These are phyloP conservation scores for Saccharomycopsis fermentans DNA, from an alignment of 805 yeast species.

Conservation along the genomic window DNA sequence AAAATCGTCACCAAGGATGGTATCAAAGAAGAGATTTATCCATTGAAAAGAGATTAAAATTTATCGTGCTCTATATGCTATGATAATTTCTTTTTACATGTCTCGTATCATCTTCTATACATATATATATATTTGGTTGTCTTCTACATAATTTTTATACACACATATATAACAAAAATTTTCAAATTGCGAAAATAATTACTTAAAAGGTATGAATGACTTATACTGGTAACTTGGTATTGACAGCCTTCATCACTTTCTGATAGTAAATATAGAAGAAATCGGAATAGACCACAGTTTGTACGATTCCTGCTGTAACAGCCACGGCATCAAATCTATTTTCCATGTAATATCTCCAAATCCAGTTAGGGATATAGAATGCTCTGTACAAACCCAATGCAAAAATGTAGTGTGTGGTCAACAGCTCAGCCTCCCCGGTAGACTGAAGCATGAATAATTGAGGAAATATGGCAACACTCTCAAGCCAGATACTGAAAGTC, in stretches of 20 bases:
- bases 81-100: neutral
- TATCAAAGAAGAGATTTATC: slow-evolving; percentile 69
- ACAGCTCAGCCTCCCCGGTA: slow-evolving; percentile 76
- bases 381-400: slow-evolving; percentile 88
- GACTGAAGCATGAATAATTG: slow-evolving; percentile 85
- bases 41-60: slow-evolving; percentile 73
- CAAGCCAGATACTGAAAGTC: slow-evolving; percentile 91
- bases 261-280: slow-evolving; percentile 88
- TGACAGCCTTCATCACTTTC: slow-evolving; percentile 68
- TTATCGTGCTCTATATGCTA: neutral
- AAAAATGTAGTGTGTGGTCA: slow-evolving; percentile 88
- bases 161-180: neutral
- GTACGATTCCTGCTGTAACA: slow-evolving; percentile 70
- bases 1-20: slow-evolving; percentile 91
- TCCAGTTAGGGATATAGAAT: slow-evolving; percentile 89
- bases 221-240: slow-evolving; percentile 57
- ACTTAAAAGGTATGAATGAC: neutral
- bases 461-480: slow-evolving; percentile 84
- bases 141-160: neutral
- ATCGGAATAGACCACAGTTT: slow-evolving; percentile 84
- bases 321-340: slow-evolving; percentile 59
- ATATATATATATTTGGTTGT: neutral
- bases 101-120: neutral
- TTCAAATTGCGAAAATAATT: neutral
- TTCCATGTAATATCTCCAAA: slow-evolving; percentile 67